phyloP scores from a whole-genome alignment of 805 yeast species.

The Ogataea trehalophila region DNA sequence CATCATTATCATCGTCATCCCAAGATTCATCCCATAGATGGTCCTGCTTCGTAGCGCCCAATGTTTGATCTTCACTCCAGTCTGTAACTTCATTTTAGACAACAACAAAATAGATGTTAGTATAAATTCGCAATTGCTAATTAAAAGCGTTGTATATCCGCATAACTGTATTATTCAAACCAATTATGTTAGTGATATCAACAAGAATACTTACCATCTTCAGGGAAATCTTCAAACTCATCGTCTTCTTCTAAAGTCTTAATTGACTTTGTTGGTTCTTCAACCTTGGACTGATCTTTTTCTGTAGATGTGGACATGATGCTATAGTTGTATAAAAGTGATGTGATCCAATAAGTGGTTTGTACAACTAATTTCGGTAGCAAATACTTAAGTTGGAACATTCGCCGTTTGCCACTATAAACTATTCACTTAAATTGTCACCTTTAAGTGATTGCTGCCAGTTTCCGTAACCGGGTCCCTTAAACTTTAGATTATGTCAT shows the following conservation, averaged over 20 bases:
- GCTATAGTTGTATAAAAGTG: background rate
- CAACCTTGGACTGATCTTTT: conserved; percentile 9
- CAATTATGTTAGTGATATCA: too few relatives aligned
- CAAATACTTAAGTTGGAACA: background rate
- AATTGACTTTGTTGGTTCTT: conserved; percentile 30
- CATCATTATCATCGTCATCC: conserved; percentile 94
- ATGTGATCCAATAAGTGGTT: background rate
- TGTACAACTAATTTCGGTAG: background rate
- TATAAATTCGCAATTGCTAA: background rate
- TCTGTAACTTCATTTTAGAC: conserved; percentile 27
- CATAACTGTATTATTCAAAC: too few relatives aligned
- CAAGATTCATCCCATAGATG: conserved; percentile 95
- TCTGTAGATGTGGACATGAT: conserved; percentile 6
- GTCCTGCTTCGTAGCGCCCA: conserved; percentile 47
- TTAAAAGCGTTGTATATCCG: too few relatives aligned
- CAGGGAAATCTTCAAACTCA: conserved; percentile 95
- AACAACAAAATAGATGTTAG: conserved; percentile 1
- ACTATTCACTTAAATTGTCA: background rate
- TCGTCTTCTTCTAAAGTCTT: conserved; percentile 92
- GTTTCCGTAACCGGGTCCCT: background rate
- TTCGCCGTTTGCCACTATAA: background rate
- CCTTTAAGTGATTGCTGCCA: background rate
- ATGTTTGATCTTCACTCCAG: conserved; percentile 61
- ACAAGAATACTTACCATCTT: conserved; percentile 45
- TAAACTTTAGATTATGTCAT: background rate